Evolutionary conservation across 768 basidiomycete species (phyloP), one percentile per base, ranked within the genome.

Genomic region (Basidioascus undulatus): DNA sequence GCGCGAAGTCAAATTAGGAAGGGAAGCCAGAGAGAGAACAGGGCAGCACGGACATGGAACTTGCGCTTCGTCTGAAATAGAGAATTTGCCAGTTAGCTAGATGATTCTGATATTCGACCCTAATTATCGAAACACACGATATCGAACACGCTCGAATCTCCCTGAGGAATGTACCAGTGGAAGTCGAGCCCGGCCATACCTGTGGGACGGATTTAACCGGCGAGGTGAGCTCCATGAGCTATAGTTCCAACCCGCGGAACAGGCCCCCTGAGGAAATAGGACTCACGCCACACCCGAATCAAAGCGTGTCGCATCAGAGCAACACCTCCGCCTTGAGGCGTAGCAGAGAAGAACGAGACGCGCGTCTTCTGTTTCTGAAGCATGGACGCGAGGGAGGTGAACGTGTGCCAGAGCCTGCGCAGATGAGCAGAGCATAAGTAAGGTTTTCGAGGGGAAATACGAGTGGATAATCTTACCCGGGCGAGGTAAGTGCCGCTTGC

Each of bases 221-320:
- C 30, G 20, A 35, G 34, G 20, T 20, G 34, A 35, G 8, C 18
- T 10, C n/a, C 10, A 10, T n/a, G n/a, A 10, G 11, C 10, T 10
- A n/a, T n/a, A 32, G n/a, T 32, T 32, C n/a, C n/a, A 10, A 10
- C 11, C 30, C 11, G 11, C 30, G 30, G 30, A 10, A 32, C 10
- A 32, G 30, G n/a, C 30, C 30, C 30, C 30, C 11, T n/a, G n/a
- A 32, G n/a, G 30, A 32, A 32, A n/a, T 32, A n/a, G 11, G 30
- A n/a, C n/a, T 69, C 67, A 37, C 68, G 63, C 62, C 81, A 66
- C 62, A 94, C 76, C 43, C 87, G 69, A 57, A 92, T 76, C 51
- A 94, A 61, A 23, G 86, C 82, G 59, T 92, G 86, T 49, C 86
- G 73, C 83, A 94, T 89, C 69, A 94, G 70, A 32, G 87, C 87